Evolutionary conservation across 768 basidiomycete species (phyloP).

Genomic region (Ramaria rubella): DNA sequence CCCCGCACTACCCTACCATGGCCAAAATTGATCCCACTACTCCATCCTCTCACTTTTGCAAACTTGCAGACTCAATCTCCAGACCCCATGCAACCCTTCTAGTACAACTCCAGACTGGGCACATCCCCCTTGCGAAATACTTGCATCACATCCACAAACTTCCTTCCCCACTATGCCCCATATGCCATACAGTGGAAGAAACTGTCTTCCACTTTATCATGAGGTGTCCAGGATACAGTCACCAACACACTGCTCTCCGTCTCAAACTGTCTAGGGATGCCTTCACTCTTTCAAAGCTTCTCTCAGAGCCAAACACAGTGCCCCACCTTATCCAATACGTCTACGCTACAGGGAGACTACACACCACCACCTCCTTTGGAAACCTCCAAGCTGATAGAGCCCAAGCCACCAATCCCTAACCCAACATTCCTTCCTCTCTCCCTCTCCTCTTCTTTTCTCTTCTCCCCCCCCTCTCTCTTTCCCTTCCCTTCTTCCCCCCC

Average conservation of each 20-base stretch:
- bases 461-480: too few species aligned
- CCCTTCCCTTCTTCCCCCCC: too few species aligned
- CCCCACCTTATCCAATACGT: not conserved
- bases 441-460: too few species aligned
- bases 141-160: conserved; percentile 23
- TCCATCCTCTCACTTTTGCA: not conserved
- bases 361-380: too few species aligned
- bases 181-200: conserved; percentile 21
- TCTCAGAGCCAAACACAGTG: not conserved
- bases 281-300: not conserved
- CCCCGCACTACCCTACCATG: not conserved
- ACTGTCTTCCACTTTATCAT: conserved; percentile 26
- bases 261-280: not conserved
- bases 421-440: too few species aligned
- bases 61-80: conserved; percentile 1
- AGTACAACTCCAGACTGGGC: conserved; percentile 28
- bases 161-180: conserved; percentile 22
- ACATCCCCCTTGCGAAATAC: conserved; percentile 26
- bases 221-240: conserved; percentile 22
- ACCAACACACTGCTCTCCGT: not conserved
- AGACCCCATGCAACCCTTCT: conserved; percentile 19
- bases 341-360: not conserved
- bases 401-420: too few species aligned
- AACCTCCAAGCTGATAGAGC: too few species aligned
- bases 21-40: not conserved